A percentile compares a stretch with the other conserved stretches of the same genome.
These are phyloP conservation scores for Iris macrosiphon DNA, from an alignment of 106 monocot genomes.

Conservation along the genomic window DNA sequence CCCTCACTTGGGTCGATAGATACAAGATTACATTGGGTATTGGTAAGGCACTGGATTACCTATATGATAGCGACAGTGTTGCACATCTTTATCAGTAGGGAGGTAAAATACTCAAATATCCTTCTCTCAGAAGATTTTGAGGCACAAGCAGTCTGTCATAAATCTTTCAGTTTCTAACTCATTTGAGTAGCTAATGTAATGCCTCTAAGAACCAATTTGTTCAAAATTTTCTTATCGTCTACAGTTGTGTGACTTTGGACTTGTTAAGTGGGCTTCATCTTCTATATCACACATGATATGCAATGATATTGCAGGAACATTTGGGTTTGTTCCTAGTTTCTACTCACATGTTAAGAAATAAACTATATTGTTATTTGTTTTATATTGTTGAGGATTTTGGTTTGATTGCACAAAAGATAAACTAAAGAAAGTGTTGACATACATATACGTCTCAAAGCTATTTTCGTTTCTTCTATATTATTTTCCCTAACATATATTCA, in stretches of 20 bases:
- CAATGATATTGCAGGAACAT: conserved; percentile 80
- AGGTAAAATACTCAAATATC: conserved; percentile 88
- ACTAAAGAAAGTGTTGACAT: too few species aligned
- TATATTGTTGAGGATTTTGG: too few species aligned
- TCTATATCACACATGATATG: conserved; percentile 25
- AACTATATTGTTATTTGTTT: too few species aligned
- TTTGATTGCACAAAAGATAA: too few species aligned
- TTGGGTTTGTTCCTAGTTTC: conserved; percentile 40
- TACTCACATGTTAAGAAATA: too few species aligned
- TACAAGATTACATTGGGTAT: conserved; percentile 52
- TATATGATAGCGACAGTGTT: conserved; percentile 30
- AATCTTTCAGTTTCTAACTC: background rate
- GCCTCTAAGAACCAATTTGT: background rate
- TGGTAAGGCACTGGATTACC: conserved; percentile 56
- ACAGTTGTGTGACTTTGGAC: conserved; percentile 77
- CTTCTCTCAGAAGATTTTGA: too few species aligned
- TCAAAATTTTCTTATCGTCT: background rate
- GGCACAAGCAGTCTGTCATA: conserved; percentile 32
- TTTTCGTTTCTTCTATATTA: too few species aligned
- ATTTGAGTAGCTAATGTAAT: too few species aligned
- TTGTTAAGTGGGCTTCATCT: conserved; percentile 50
- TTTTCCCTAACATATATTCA: too few species aligned
- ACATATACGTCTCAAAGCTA: too few species aligned
- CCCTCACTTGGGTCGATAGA: conserved; percentile 58
- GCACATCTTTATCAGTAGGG: conserved; percentile 62